phyloP scores from a whole-genome alignment of 805 yeast species.

The Candida ponderosae region DNA sequence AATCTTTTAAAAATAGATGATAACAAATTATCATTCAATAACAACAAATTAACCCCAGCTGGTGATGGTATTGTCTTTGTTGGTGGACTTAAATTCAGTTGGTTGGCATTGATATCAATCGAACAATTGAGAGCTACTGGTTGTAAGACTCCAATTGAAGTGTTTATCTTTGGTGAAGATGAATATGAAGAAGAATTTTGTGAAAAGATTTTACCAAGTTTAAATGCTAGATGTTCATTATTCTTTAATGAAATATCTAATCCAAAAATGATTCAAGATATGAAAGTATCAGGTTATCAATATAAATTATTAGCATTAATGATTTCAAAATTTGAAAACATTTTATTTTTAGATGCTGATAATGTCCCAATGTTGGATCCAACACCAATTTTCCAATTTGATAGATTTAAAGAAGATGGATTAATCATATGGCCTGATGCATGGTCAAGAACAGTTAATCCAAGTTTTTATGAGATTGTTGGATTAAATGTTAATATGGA shows the following conservation, averaged over 20 bases:
- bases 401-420: slow-evolving; percentile 32
- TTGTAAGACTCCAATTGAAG: slow-evolving; percentile 61
- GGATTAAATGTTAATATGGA: slow-evolving; percentile 24
- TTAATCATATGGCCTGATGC: slow-evolving; percentile 62
- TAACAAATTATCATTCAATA: slow-evolving; percentile 25
- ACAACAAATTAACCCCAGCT: slow-evolving; percentile 19
- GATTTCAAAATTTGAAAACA: slow-evolving; percentile 62
- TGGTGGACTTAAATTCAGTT: slow-evolving; percentile 71
- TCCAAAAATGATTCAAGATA: slow-evolving; percentile 32
- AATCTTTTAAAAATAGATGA: slow-evolving; percentile 25
- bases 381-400: slow-evolving; percentile 37
- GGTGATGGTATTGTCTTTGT: slow-evolving; percentile 58
- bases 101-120: slow-evolving; percentile 58
- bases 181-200: slow-evolving; percentile 69
- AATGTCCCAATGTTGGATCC: slow-evolving; percentile 60
- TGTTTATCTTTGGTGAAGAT: slow-evolving; percentile 51
- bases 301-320: slow-evolving; percentile 60
- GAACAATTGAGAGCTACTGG: slow-evolving; percentile 56
- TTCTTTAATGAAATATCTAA: slow-evolving; percentile 51
- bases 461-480: slow-evolving; percentile 48
- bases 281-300: slow-evolving; percentile 53
- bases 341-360: slow-evolving; percentile 65
- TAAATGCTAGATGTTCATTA: slow-evolving; percentile 58
- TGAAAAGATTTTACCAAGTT: slow-evolving; percentile 45
- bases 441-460: slow-evolving; percentile 64